Percentiles rank a stretch among this genome's conserved stretches.
phyloP scores from a whole-genome alignment of 176 grass and related monocot genomes.

The Carex littledalei region DNA sequence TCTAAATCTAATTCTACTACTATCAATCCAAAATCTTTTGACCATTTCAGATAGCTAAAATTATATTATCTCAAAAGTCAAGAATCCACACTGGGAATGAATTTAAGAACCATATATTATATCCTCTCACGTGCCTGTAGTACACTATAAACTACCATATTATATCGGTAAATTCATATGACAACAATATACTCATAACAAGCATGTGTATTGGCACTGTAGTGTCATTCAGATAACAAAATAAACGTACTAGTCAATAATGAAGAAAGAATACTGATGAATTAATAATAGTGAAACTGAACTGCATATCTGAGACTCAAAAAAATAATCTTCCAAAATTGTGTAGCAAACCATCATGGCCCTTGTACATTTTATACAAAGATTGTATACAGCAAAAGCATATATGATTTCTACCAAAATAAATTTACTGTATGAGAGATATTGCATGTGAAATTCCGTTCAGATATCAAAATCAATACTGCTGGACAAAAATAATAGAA shows the following conservation, averaged over 20 bases:
- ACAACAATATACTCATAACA: not conserved
- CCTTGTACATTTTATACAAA: not conserved
- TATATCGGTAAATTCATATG: not conserved
- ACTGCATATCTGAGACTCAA: not conserved
- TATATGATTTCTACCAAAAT: not conserved
- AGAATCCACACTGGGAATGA: not conserved
- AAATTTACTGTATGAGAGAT: not conserved
- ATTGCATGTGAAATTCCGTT: not conserved
- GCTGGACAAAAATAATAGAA: conserved; percentile 3
- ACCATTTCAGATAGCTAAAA: not conserved
- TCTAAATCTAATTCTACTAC: not conserved
- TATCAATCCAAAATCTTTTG: not conserved
- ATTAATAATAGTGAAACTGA: not conserved
- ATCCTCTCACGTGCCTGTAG: not conserved
- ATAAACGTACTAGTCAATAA: not conserved
- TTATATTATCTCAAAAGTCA: no score
- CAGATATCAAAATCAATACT: not conserved
- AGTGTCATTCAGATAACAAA: not conserved
- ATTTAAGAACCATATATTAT: not conserved
- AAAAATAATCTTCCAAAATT: not conserved
- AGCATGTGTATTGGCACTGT: not conserved
- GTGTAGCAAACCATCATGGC: not conserved
- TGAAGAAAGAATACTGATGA: not conserved
- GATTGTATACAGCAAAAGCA: not conserved
- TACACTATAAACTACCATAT: not conserved